Percentiles rank a stretch among this genome's conserved stretches.
Conservation (phyloP, 176 grass and related monocot genomes). For the Ananas comosus region DNA sequence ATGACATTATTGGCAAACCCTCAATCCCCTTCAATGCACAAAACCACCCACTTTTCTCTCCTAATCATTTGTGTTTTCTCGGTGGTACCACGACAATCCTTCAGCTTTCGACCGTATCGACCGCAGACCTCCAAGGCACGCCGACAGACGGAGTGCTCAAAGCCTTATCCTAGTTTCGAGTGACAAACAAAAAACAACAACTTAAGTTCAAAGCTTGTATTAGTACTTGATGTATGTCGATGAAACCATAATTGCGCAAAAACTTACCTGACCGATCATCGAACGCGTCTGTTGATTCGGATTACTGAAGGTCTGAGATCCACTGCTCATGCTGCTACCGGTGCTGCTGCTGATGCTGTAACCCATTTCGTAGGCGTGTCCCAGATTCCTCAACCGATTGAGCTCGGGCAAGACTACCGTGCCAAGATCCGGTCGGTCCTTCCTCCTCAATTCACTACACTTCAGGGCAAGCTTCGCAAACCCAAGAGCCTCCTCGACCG, state of each 20-base stretch:
- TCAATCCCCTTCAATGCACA: not conserved
- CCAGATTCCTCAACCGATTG: slow-evolving; percentile 84
- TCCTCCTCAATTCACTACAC: slow-evolving; percentile 67
- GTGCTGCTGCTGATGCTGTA: not conserved
- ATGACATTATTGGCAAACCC: not conserved
- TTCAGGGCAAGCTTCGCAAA: slow-evolving; percentile 72
- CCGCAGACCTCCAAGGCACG: slow-evolving; percentile 18
- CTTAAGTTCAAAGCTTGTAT: not conserved
- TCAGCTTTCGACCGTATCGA: slow-evolving; percentile 31
- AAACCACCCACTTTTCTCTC: slow-evolving; percentile 3
- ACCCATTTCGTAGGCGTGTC: slow-evolving; percentile 38
- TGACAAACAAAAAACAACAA: not conserved
- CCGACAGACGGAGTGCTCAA: slow-evolving; percentile 10
- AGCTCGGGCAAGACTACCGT: slow-evolving; percentile 79
- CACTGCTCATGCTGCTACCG: not conserved
- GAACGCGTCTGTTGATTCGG: not conserved
- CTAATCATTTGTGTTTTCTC: slow-evolving; percentile 12
- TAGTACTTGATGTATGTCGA: not conserved
- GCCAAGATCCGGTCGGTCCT: slow-evolving; percentile 67
- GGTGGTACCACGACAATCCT: not conserved
- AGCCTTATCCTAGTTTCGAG: slow-evolving; percentile 10
- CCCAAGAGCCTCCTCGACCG: slow-evolving; percentile 52
- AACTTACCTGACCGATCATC: not conserved
- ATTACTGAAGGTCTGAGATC: not conserved
- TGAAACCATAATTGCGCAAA: not conserved